These are phyloP conservation scores for Eucalyptus paniculata DNA, from an alignment of 345 rosid genomes.

Conservation along the genomic window DNA sequence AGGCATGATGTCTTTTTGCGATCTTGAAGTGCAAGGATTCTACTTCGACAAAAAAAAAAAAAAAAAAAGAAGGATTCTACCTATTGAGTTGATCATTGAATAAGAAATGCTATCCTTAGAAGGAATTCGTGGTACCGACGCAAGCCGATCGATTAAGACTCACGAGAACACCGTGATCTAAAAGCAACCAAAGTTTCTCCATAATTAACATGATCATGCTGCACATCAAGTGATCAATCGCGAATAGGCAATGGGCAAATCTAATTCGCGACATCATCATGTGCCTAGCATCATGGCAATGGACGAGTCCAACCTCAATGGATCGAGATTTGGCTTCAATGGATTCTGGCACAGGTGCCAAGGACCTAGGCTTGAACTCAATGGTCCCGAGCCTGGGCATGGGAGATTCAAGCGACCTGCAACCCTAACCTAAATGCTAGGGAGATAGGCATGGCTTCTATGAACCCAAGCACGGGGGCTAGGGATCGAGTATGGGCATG, in stretches of 20 bases:
- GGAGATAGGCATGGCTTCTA: accelerated
- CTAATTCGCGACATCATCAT: not conserved
- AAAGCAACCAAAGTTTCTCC: not conserved
- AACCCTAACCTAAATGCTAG: not conserved
- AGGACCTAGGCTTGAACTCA: not conserved
- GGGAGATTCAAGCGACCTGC: not conserved
- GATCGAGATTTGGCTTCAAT: not conserved
- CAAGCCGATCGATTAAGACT: not conserved
- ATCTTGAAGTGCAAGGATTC: not conserved
- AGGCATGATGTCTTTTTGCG: not conserved
- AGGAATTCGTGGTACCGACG: not conserved
- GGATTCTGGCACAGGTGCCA: accelerated
- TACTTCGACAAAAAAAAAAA: not conserved
- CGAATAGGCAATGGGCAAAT: not conserved
- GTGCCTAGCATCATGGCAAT: not conserved
- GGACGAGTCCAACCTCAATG: accelerated
- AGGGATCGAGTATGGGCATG: not conserved
- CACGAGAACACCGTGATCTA: not conserved
- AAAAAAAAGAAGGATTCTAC: not conserved
- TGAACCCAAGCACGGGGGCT: not conserved
- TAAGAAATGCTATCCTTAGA: accelerated
- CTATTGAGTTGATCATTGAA: not conserved
- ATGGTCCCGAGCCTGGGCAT: not conserved
- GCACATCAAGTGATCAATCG: not conserved
- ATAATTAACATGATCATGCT: not conserved